Base-by-base conservation (phyloP, 2,329 filamentous ascomycete species). In the Microdochium trichocladiopsis region DNA sequence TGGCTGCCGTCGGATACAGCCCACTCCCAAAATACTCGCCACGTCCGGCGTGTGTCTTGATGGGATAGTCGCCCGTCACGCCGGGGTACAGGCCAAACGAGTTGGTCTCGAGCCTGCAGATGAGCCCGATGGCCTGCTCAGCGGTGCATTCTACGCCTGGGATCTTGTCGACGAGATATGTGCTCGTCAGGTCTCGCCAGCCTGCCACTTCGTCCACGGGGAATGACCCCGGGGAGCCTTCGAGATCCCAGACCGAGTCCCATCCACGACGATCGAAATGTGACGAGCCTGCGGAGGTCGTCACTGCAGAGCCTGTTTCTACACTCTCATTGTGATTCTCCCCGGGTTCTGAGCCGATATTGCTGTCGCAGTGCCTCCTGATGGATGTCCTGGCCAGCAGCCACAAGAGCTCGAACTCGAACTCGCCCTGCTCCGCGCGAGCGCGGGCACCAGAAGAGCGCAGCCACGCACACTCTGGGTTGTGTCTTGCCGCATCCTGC, bases 1-100 rank as follows among this genome's bases (percentile, higher is more conserved):
- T 56, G 41, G 55, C 52, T 2, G 55, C 52, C 3, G 51, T 53
- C 18, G 55, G 55, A 22, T 52, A 56, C 5, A 56, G 48, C 12
- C 52, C 55, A 18, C 50, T 53, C 12, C 52, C 55, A 25, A 53
- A 56, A 33, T 56, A 54, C 21, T 53, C 55, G 2, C 55, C 55
- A 10, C 55, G 48, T 36, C 43, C 41, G 11, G 25, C 9, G 24
- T 21, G 47, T 23, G 47, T 47, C 5, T 43, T 45, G 2, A 50
- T 41, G 5, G 55, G 53, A 25, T 47, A 53, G 11, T 47, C 33
- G n/a, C 55, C 55, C 5, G 55, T 56, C 16, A 52, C 47, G 16
- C 53, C 51, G 18, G 55, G 55, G 36, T 56, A 56, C 2, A 56
- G 51, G 36, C 55, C 55, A 36, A 56, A 56, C 8, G 55, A 56